Base-by-base conservation (phyloP, 139 green algal species). In the Nannochloris sp. region DNA sequence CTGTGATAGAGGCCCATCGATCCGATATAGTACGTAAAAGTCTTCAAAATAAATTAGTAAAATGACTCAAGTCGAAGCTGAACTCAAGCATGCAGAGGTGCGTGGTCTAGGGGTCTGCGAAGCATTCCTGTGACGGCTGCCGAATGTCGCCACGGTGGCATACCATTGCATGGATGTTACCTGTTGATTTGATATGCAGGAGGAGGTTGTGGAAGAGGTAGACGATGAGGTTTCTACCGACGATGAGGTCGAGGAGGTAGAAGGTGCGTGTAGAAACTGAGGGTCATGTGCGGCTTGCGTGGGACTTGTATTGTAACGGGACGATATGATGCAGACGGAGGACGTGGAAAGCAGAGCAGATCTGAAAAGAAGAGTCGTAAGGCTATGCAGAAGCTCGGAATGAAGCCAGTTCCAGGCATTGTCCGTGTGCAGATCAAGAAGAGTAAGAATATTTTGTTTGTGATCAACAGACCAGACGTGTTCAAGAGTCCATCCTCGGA, bases 331-430 rank as follows among this genome's bases (percentile, higher is more conserved):
- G 60, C 57, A 63, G 71, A 72, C 23, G 81, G 79, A 27, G 83
- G 75, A 23, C 78, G 85, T 16, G 72, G 82, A 60, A 96, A 95
- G 82, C 91, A 98, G 84, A 95, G 81, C 78, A 83, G 90, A 36
- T 87, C 79, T 23, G 93, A 99, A 78, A 98, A 97, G 89, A 99
- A 98, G 87, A 87, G 76, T 66, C 70, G 93, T 19, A 99, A 98
- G 81, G 93, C 93, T 2, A 94, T 99, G 83, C 83, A 92, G 75
- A 99, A 99, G 87, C 84, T 99, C 18, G 93, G 93, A 66, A 96
- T 99, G 90, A 96, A 98, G 88, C 86, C 88, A 5, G 81, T 99
- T 57, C 75, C 86, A 3, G 88, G 83, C 25, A 87, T 99, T 1
- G 70, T 75, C 7, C 80, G 90, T 27, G 93, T 99, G 31, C 96